These are phyloP conservation scores for Phytophthora colocasiae DNA, from an alignment of 352 stramenopile genomes.

Conservation along the genomic window DNA sequence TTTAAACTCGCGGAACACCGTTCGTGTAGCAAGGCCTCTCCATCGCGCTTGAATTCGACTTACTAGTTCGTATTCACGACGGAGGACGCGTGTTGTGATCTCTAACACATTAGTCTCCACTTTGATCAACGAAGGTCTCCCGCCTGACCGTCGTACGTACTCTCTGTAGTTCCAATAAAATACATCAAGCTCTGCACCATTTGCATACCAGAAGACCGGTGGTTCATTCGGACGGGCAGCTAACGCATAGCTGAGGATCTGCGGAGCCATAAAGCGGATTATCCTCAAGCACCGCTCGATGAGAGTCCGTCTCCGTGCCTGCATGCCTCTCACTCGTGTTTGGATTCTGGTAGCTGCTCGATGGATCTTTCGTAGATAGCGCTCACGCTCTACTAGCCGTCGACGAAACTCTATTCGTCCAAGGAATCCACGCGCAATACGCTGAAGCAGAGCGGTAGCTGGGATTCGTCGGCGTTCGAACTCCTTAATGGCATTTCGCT, in stretches of 20 bases:
- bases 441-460: conserved; percentile 63
- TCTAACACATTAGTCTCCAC: conserved; percentile 82
- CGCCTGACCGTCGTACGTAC: conserved; percentile 70
- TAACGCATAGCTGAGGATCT: conserved; percentile 56
- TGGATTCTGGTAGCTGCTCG: conserved; percentile 64
- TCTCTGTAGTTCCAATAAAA: conserved; percentile 84
- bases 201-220: conserved; percentile 86
- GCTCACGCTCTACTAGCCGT: conserved; percentile 52
- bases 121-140: conserved; percentile 65
- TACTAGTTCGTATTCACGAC: conserved; percentile 67
- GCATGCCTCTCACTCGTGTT: conserved; percentile 62
- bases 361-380: conserved; percentile 63
- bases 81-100: conserved; percentile 68
- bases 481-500: conserved; percentile 64
- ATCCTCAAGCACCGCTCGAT: conserved; percentile 76
- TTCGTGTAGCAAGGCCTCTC: conserved; percentile 64
- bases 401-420: conserved; percentile 61
- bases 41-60: conserved; percentile 77
- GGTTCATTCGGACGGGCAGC: conserved; percentile 37
- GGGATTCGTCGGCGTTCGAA: conserved; percentile 64
- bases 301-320: conserved; percentile 55
- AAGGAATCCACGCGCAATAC: conserved; percentile 70
- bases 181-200: conserved; percentile 57
- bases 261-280: conserved; percentile 61
- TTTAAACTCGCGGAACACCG: conserved; percentile 74